Conservation (phyloP, 257 asterid species). For the Henckelia pumila region DNA sequence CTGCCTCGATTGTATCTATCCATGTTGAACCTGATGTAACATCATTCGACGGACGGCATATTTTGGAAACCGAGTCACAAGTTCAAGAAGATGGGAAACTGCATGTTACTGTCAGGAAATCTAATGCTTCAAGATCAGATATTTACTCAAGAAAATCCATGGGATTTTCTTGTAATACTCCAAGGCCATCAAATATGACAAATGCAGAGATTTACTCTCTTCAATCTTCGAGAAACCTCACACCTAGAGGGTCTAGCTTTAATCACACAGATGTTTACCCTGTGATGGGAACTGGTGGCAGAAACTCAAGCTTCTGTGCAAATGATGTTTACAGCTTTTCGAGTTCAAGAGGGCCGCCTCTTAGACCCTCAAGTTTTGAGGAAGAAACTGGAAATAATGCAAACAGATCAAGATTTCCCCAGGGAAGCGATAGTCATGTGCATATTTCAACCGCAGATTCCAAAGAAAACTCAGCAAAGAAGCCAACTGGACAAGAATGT, state of each 20-base stretch:
- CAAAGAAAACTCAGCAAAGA: constrained; percentile 42
- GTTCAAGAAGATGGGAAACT: constrained; percentile 76
- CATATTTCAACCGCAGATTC: constrained; percentile 56
- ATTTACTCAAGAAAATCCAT: constrained; percentile 63
- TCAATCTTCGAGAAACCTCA: constrained; percentile 76
- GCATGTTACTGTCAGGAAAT: constrained; percentile 73
- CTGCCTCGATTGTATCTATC: constrained; percentile 81
- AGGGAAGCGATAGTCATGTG: constrained; percentile 27
- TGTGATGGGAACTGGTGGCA: constrained; percentile 56
- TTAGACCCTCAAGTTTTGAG: constrained; percentile 74
- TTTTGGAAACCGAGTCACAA: constrained; percentile 73
- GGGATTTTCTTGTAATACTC: constrained; percentile 61
- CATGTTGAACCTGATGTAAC: constrained; percentile 83
- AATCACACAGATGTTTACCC: constrained; percentile 78
- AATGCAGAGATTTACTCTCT: constrained; percentile 88
- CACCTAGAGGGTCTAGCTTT: constrained; percentile 89
- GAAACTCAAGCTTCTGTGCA: constrained; percentile 75
- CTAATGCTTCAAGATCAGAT: constrained; percentile 81
- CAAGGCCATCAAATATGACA: constrained; percentile 73
- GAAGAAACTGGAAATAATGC: constrained; percentile 47
- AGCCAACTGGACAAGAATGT: constrained; percentile 52
- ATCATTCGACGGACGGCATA: constrained; percentile 76
- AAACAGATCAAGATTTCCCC: constrained; percentile 46
- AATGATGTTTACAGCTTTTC: constrained; percentile 54
- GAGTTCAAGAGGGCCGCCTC: constrained; percentile 65